Conservation (phyloP, 2,329 filamentous ascomycete genomes). For the Epichloe sylvatica region DNA sequence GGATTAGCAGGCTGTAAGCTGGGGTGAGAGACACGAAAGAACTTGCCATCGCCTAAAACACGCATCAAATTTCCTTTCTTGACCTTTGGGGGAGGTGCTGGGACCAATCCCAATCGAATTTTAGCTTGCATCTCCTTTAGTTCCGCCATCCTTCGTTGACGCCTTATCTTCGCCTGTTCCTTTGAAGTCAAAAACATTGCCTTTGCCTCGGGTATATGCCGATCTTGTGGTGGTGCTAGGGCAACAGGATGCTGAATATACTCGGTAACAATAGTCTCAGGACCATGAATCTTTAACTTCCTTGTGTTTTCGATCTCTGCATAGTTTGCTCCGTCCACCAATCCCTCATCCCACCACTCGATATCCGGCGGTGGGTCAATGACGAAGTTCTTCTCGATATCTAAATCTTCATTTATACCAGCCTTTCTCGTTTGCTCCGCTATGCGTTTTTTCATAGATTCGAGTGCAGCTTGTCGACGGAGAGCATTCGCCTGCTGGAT, state of each 20-base stretch:
- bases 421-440: conserved; percentile 75
- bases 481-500: conserved; percentile 87
- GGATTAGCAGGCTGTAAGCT: background rate
- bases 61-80: conserved; percentile 98
- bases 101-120: conserved; percentile 77
- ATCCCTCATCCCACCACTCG: conserved; percentile 95
- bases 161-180: conserved; percentile 80
- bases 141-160: conserved; percentile 82
- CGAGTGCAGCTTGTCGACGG: conserved; percentile 72
- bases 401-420: conserved; percentile 83
- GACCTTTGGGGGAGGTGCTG: conserved; percentile 90
- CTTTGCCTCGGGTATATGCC: conserved; percentile 63
- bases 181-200: conserved; percentile 84
- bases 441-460: conserved; percentile 94
- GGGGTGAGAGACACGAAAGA: background rate
- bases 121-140: conserved; percentile 95
- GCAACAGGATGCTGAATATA: conserved; percentile 90
- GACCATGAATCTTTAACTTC: conserved; percentile 57
- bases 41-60: conserved; percentile 68
- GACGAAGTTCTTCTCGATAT: conserved; percentile 79
- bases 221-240: conserved; percentile 82
- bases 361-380: conserved; percentile 73
- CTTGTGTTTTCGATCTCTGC: conserved; percentile 49
- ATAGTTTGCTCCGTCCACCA: conserved; percentile 65
- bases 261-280: conserved; percentile 78